Evolutionary conservation across 306 rosid species (phyloP).

Genomic region (Prunus padus): DNA sequence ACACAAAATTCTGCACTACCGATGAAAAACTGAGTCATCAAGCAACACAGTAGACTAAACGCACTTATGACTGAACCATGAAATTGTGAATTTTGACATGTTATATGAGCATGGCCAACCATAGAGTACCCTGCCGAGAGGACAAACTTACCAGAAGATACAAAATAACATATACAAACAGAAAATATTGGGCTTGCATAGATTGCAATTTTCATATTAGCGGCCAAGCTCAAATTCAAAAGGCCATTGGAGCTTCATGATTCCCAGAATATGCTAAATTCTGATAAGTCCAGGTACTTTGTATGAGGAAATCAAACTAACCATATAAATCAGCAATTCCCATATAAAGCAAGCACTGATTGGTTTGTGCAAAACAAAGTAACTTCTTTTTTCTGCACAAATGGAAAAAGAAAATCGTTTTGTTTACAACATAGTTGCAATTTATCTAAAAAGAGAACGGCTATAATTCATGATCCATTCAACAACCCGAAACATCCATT

Average conservation of each 20-base stretch:
- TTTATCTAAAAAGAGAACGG: background rate
- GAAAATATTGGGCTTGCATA: background rate
- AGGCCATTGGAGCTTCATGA: background rate
- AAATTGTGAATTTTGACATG: background rate
- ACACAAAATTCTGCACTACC: background rate
- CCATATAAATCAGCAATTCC: background rate
- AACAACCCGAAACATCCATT: background rate
- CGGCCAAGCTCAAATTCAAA: conserved; percentile 1
- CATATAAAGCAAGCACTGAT: background rate
- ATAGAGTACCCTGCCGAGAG: background rate
- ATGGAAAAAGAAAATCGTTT: background rate
- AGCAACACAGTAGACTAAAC: background rate
- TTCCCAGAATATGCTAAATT: background rate
- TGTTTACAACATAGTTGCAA: background rate
- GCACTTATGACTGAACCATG: background rate
- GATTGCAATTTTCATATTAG: background rate
- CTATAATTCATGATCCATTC: background rate
- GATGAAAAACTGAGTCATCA: background rate
- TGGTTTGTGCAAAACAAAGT: background rate
- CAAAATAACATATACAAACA: background rate
- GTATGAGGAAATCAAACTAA: conserved; percentile 3
- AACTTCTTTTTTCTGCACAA: background rate
- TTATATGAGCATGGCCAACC: background rate
- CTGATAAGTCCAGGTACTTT: background rate
- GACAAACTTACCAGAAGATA: background rate